phyloP scores from a whole-genome alignment of 768 basidiomycete genomes.

The Amanita brunnescens region DNA sequence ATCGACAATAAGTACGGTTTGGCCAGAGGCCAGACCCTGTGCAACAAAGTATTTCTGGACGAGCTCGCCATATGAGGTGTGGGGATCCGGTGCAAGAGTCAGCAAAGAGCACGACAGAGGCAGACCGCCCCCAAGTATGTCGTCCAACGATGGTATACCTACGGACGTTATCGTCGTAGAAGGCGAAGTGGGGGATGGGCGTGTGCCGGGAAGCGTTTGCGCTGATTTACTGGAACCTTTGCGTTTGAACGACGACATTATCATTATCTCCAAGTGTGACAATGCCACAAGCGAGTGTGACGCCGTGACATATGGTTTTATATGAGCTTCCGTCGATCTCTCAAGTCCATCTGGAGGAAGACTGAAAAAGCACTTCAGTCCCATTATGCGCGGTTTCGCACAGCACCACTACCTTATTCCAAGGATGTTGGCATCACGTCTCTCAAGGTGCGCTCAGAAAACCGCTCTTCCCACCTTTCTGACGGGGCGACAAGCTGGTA shows the following conservation, averaged over 20 bases:
- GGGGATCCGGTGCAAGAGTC: conserved; percentile 74
- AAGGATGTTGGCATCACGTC: neutral
- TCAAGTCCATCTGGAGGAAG: neutral
- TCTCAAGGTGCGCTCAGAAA: neutral
- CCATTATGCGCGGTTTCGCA: neutral
- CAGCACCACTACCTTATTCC: neutral
- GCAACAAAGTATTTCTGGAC: conserved; percentile 84
- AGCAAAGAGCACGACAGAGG: conserved; percentile 72
- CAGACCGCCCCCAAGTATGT: conserved; percentile 87
- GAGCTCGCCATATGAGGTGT: conserved; percentile 79
- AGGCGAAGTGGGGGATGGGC: conserved; percentile 45
- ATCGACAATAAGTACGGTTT: conserved; percentile 61
- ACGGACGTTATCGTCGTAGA: conserved; percentile 63
- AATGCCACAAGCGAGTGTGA: neutral
- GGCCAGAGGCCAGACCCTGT: conserved; percentile 71
- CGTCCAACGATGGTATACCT: conserved; percentile 90
- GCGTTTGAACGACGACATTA: conserved; percentile 86
- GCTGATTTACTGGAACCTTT: conserved; percentile 38
- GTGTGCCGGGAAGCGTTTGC: conserved; percentile 38
- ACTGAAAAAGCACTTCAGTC: neutral
- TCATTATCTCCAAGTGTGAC: too few relatives aligned
- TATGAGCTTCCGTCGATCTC: neutral
- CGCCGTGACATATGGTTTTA: neutral
- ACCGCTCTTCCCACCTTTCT: neutral
- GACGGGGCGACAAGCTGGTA: conserved; percentile 28